Percentiles rank a stretch among this genome's conserved stretches.
Conservation (phyloP, 345 rosid genomes). For the Salix brachista region DNA sequence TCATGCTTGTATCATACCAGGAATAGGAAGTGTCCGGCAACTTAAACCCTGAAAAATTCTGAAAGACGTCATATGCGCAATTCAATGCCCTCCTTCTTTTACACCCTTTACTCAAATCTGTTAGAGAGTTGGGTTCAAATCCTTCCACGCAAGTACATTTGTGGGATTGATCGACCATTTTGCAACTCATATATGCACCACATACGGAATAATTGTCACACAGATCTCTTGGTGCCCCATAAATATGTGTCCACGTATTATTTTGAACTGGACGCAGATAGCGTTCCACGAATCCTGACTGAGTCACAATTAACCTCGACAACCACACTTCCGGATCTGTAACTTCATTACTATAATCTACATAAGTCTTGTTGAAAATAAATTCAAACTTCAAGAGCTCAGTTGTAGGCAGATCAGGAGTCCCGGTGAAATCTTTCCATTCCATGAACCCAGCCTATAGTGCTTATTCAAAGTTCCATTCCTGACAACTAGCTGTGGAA, state of each 20-base stretch:
- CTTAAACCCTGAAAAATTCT: neutral
- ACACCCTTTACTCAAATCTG: constrained; percentile 11
- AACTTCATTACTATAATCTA: constrained; percentile 1
- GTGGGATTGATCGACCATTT: neutral
- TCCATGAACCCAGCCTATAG: constrained; percentile 25
- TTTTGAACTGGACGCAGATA: neutral
- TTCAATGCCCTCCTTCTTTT: neutral
- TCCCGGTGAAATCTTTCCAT: constrained; percentile 21
- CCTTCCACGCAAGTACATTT: constrained; percentile 16
- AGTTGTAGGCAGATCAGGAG: neutral
- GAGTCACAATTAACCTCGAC: constrained; percentile 15
- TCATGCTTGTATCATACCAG: constrained; percentile 3
- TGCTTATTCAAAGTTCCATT: neutral
- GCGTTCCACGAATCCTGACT: constrained; percentile 8
- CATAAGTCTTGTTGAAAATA: constrained; percentile 7
- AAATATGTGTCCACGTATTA: neutral
- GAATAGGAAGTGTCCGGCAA: neutral
- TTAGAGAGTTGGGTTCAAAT: neutral
- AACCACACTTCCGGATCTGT: neutral
- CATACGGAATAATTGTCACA: constrained; percentile 19
- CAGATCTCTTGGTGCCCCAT: neutral
- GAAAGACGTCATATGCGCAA: neutral
- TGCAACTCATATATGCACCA: constrained; percentile 15
- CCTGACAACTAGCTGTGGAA: constrained; percentile 20
- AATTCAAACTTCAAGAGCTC: neutral